Evolutionary conservation across 2,329 filamentous ascomycete genomes (phyloP), one percentile per base, ranked within the genome.

Genomic region (Fusarium annulatum): DNA sequence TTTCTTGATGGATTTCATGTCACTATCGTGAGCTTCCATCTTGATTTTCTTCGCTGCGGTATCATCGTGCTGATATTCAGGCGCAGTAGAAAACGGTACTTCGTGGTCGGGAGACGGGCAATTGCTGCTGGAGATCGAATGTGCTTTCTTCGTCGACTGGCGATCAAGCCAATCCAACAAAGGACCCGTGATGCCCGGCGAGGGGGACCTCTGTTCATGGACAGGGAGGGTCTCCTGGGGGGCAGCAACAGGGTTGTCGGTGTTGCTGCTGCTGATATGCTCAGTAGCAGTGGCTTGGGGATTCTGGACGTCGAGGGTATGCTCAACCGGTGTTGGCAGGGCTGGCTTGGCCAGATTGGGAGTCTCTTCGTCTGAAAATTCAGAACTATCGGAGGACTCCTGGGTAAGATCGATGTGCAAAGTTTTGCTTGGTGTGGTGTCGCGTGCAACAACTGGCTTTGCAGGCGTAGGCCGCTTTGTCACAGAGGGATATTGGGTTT

Each of bases 361-460:
- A 11, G 14, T 42, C 16, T 73, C 71, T 21, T 59, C 46, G 7
- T 60, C 69, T n/a, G 65, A 72, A 12, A 55, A 49, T 26, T 73
- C 69, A n/a, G 59, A 72, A n/a, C 65, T 68, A 45, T 63, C 59
- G 5, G 69, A 67, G 7, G 62, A 36, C 18, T 59, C 46, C n/a
- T 67, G 66, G 14, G 71, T 62, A 28, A 73, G 56, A 30, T 73
- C 69, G 38, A 72, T 67, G 15, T 64, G 42, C 21, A 19, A 38
- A 14, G 23, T 45, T 14, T 14, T 46, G 28, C 23, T 39, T 33
- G 41, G 41, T 38, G n/a, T 28, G 14, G 21, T 36, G n/a, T 55
- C 15, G 33, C 38, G 43, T 7, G 48, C n/a, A 42, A 26, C 46
- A 42, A 18, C 23, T 38, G 57, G 12, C 23, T 23, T n/a, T 7